Percentiles rank a stretch among this genome's conserved stretches.
These are phyloP conservation scores for Raddia guianensis DNA, from an alignment of 176 grass and related monocot genomes.

Conservation along the genomic window DNA sequence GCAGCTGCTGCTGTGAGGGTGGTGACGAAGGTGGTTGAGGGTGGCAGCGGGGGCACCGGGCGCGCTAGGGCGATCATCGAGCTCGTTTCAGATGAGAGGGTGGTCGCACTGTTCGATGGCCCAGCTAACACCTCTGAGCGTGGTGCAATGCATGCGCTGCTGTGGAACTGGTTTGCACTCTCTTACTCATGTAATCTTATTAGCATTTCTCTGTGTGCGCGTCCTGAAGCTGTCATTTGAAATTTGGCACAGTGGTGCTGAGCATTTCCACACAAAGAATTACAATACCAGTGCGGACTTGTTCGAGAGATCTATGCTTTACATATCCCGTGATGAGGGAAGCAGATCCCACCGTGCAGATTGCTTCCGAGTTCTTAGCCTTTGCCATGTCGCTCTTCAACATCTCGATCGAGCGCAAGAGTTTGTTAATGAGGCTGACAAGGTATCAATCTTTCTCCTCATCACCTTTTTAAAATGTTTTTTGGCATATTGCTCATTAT, in stretches of 20 bases:
- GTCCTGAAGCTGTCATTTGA: constrained; percentile 30
- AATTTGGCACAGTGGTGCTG: constrained; percentile 61
- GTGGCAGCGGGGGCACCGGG: constrained; percentile 38
- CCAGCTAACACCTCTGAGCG: constrained; percentile 57
- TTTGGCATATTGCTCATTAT: constrained; percentile 33
- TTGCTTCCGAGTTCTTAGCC: constrained; percentile 80
- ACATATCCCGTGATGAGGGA: constrained; percentile 73
- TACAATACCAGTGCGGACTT: constrained; percentile 66
- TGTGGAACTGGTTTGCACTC: constrained; percentile 78
- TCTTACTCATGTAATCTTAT: constrained; percentile 26
- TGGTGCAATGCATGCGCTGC: constrained; percentile 74
- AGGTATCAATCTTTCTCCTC: constrained; percentile 50
- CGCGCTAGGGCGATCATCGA: constrained; percentile 65
- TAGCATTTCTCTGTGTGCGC: not conserved
- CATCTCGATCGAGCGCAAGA: constrained; percentile 83
- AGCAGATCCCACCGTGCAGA: constrained; percentile 67
- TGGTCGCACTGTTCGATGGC: constrained; percentile 65
- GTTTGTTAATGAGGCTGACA: constrained; percentile 75
- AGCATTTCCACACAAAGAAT: constrained; percentile 79
- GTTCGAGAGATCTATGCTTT: constrained; percentile 94
- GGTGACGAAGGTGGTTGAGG: constrained; percentile 62
- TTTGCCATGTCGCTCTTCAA: constrained; percentile 72
- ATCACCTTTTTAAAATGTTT: constrained; percentile 22
- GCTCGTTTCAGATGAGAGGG: constrained; percentile 79
- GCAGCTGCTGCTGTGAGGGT: constrained; percentile 66